phyloP scores from a whole-genome alignment of 1,139 yeast genomes.

The Candida smagusa region DNA sequence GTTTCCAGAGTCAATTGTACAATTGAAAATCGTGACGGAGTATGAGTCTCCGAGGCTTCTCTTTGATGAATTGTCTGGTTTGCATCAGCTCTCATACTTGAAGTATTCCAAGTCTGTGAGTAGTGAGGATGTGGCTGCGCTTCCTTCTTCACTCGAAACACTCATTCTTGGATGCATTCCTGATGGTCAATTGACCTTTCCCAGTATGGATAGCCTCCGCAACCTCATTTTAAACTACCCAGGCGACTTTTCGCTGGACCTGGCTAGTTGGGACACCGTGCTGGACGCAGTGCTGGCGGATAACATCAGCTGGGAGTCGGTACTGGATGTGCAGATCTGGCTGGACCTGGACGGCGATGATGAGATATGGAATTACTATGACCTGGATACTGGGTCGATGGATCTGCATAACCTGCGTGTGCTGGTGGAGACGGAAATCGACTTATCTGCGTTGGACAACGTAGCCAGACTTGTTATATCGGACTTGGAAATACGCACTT shows the following conservation, averaged over 20 bases:
- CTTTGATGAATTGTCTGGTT: neutral
- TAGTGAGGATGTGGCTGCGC: neutral
- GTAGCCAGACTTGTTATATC: neutral
- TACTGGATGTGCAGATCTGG: neutral
- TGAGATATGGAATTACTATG: neutral
- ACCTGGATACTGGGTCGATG: neutral
- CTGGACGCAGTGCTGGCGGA: neutral
- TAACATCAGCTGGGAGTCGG: neutral
- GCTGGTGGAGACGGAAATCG: neutral
- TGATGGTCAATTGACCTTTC: neutral
- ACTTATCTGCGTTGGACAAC: neutral
- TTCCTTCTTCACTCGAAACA: neutral
- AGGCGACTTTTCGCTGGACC: neutral
- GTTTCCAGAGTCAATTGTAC: too few relatives aligned
- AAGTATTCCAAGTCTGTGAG: neutral
- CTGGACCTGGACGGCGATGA: neutral
- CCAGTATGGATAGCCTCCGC: neutral
- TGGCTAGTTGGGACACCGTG: neutral
- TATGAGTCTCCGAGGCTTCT: neutral
- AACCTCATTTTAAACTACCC: neutral
- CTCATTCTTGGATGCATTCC: neutral
- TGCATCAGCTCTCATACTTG: neutral
- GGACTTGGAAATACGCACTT: neutral
- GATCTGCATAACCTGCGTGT: neutral
- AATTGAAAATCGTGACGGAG: too few relatives aligned